Conservation (phyloP, 2,329 filamentous ascomycete species). For the Endocalyx cinctus region DNA sequence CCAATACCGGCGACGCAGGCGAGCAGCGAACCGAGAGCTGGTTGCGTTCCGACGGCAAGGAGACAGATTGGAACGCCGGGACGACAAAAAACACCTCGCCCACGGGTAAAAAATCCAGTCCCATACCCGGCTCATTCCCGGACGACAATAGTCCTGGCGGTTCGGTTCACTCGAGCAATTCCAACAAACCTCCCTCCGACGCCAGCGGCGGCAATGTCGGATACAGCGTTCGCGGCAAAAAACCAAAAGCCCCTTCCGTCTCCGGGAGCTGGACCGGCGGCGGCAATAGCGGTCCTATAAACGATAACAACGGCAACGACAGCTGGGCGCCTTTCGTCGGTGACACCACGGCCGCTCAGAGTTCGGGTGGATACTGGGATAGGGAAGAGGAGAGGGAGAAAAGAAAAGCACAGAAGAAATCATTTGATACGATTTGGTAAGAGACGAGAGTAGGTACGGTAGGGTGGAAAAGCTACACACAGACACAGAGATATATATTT, state of each 20-base stretch:
- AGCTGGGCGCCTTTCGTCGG: constrained; percentile 11
- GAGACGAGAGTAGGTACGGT: too few species aligned
- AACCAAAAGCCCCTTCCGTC: neutral
- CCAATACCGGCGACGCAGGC: neutral
- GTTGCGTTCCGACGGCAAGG: too few species aligned
- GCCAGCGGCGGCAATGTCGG: constrained; percentile 7
- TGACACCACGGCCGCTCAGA: constrained; percentile 17
- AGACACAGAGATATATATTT: too few species aligned
- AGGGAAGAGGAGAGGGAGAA: constrained; percentile 6
- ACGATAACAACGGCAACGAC: neutral
- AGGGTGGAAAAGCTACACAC: too few species aligned
- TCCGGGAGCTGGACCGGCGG: constrained; percentile 3
- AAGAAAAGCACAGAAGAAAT: too few species aligned
- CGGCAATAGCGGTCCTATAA: constrained; percentile 5
- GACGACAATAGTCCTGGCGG: neutral
- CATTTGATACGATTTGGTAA: too few species aligned
- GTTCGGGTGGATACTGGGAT: constrained; percentile 21
- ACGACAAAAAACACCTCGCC: too few species aligned
- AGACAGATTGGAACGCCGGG: too few species aligned
- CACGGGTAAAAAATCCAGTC: neutral
- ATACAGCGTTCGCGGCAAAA: constrained; percentile 1
- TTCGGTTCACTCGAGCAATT: neutral
- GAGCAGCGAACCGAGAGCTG: constrained; percentile 1
- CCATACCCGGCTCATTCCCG: neutral
- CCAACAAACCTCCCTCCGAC: constrained; percentile 6